phyloP scores from a whole-genome alignment of 108 stramenopile genomes.

The Licmophora abbreviata region DNA sequence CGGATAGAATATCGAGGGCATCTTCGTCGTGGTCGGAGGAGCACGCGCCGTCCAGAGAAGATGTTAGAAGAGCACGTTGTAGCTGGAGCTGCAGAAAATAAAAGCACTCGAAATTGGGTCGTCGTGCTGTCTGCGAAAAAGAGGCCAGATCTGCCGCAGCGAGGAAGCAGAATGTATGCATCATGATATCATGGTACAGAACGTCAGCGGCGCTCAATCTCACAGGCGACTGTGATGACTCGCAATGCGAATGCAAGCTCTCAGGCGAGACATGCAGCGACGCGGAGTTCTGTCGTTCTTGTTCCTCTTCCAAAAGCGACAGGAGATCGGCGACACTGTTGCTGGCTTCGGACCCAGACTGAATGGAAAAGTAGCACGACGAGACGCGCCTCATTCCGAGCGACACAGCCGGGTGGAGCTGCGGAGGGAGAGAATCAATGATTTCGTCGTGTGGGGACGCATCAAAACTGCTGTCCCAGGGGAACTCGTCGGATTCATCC shows the following conservation, averaged over 20 bases:
- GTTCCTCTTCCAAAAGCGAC: slow-evolving; percentile 14
- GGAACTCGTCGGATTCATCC: too few species aligned
- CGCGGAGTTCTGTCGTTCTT: slow-evolving; percentile 4
- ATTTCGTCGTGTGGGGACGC: too few species aligned
- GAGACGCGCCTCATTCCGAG: slow-evolving; percentile 47
- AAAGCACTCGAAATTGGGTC: slow-evolving; percentile 65
- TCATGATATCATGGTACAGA: slow-evolving; percentile 70
- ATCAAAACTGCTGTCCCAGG: too few species aligned
- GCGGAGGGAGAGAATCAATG: slow-evolving; percentile 8
- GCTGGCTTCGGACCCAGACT: slow-evolving; percentile 14
- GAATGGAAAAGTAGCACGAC: slow-evolving; percentile 52
- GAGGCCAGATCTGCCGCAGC: slow-evolving; percentile 42
- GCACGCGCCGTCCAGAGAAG: too few species aligned
- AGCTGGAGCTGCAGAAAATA: slow-evolving; percentile 72
- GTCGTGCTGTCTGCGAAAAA: slow-evolving; percentile 63
- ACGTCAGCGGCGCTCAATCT: slow-evolving; percentile 5
- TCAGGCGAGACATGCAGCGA: background rate
- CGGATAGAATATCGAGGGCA: slow-evolving; percentile 30
- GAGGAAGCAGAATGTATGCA: slow-evolving; percentile 56
- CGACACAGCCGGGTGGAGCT: slow-evolving; percentile 43
- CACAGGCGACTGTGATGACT: background rate
- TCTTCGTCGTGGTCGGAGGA: too few species aligned
- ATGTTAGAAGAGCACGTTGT: slow-evolving; percentile 45
- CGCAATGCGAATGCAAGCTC: too few species aligned
- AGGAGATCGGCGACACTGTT: slow-evolving; percentile 20